A percentile compares a stretch with the other conserved stretches of the same genome.
Conservation (phyloP, 2,329 filamentous ascomycete species). For the Fusarium nygamai region DNA sequence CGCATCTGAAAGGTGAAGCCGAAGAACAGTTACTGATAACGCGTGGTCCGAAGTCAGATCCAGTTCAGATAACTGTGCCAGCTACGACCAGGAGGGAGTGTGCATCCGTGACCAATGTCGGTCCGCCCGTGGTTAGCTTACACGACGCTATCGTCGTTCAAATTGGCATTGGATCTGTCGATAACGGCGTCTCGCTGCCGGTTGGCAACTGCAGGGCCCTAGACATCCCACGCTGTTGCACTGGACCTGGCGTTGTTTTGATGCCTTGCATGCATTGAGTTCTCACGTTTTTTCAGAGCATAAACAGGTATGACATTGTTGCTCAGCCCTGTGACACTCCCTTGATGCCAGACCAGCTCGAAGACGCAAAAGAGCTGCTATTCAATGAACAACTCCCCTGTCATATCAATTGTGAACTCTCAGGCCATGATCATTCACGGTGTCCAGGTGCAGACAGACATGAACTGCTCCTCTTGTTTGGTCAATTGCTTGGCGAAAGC, state of each 20-base stretch:
- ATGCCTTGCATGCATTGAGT: conserved; percentile 13
- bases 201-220: conserved; percentile 18
- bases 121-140: not conserved
- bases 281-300: not conserved
- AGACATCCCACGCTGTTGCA: not conserved
- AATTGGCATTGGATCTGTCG: conserved; percentile 24
- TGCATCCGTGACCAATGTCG: conserved; percentile 24
- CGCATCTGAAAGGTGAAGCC: not conserved
- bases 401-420: not conserved
- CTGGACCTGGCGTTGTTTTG: conserved; percentile 9
- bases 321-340: not conserved
- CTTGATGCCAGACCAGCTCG: not conserved
- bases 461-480: conserved; percentile 28
- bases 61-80: not conserved
- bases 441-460: conserved; percentile 3
- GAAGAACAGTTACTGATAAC: not conserved
- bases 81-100: conserved; percentile 34
- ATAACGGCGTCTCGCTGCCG: not conserved
- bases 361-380: conserved; percentile 10
- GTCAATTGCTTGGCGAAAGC: conserved; percentile 31
- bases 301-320: not conserved
- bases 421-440: not conserved
- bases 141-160: conserved; percentile 22
- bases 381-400: conserved; percentile 5
- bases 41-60: conserved; percentile 17